phyloP scores from a whole-genome alignment of 495 filamentous ascomycete species.

The Tuber indicum region DNA sequence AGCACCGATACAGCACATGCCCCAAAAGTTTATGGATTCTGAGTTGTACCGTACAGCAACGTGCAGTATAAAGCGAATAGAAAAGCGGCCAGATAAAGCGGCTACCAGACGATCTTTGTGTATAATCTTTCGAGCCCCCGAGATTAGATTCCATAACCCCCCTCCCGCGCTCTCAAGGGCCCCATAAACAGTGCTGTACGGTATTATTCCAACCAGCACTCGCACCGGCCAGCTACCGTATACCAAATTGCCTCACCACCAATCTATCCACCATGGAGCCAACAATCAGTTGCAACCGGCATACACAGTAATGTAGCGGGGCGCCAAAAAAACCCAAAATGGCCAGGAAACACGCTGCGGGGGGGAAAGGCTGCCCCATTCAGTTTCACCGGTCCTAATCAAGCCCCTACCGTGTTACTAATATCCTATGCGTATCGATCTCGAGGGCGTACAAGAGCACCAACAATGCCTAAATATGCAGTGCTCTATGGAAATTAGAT shows the following conservation, averaged over 20 bases:
- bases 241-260: not conserved
- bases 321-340: not conserved
- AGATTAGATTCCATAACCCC: not conserved
- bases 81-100: not conserved
- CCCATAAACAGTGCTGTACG: not conserved
- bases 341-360: not conserved
- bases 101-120: not conserved
- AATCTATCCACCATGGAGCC: not conserved
- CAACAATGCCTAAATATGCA: not conserved
- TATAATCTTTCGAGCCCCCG: not conserved
- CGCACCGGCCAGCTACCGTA: not conserved
- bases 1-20: not conserved
- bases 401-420: not conserved
- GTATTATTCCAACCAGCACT: not conserved
- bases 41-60: not conserved
- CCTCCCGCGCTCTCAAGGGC: not conserved
- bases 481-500: not conserved
- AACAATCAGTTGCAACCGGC: not conserved
- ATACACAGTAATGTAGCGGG: not conserved
- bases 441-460: not conserved
- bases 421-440: not conserved
- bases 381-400: not conserved
- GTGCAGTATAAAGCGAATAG: not conserved
- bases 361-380: not conserved
- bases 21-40: not conserved